These are phyloP conservation scores for Boletus fagicola DNA, from an alignment of 768 basidiomycete genomes.

Conservation along the genomic window DNA sequence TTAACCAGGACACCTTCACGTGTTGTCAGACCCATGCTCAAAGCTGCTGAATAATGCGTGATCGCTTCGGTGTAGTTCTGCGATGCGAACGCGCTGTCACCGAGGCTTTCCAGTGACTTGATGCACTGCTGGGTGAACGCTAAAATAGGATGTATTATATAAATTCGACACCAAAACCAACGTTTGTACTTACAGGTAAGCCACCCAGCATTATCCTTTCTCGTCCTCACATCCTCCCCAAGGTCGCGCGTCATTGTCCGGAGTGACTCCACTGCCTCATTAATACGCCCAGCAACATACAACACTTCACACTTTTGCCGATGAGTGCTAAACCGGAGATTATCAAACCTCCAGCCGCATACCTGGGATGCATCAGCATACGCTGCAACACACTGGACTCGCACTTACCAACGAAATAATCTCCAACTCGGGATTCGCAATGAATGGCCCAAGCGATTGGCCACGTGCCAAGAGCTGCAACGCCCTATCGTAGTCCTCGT, in stretches of 20 bases:
- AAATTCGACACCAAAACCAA: not conserved
- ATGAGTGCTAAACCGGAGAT: not conserved
- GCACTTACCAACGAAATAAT: not conserved
- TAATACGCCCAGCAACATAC: not conserved
- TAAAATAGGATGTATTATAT: not conserved
- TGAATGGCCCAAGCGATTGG: slow-evolving; percentile 1
- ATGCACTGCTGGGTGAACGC: not conserved
- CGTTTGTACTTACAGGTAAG: not conserved
- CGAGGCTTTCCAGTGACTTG: not conserved
- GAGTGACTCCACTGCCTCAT: not conserved
- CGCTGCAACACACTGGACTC: not conserved
- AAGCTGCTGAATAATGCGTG: not conserved
- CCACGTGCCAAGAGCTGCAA: not conserved
- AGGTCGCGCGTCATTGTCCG: not conserved
- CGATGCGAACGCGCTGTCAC: not conserved
- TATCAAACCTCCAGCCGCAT: slow-evolving; percentile 8
- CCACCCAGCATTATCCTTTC: slow-evolving; percentile 1
- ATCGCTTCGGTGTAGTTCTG: slow-evolving; percentile 1
- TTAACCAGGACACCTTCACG: slow-evolving; percentile 1
- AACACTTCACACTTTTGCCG: not conserved
- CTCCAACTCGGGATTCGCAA: not conserved
- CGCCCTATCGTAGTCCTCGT: not conserved
- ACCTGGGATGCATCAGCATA: not conserved
- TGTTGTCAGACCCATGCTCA: not conserved
- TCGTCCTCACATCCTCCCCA: not conserved